Base-by-base conservation (phyloP, 768 basidiomycete genomes). In the Rhodocollybia butyracea region DNA sequence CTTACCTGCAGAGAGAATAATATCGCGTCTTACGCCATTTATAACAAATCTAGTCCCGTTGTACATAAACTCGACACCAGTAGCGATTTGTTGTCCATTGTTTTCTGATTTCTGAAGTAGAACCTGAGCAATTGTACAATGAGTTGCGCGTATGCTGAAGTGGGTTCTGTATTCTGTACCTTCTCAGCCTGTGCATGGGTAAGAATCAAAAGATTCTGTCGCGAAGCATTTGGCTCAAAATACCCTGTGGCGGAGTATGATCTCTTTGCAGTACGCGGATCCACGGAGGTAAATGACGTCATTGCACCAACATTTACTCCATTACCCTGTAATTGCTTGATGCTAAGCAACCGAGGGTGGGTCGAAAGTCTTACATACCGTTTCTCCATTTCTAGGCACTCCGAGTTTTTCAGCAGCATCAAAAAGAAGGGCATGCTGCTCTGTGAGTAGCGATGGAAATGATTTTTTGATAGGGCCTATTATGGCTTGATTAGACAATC, bases 1-100 rank as follows among this genome's bases (percentile, higher is more conserved):
- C 39, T 21, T 22, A 60, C 68, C 70, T 31, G 66, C 66, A 26
- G 65, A 64, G 4, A 79, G 62, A 54, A 79, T 73, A 38, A 80
- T 75, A 59, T 80, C 77, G 51, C 70, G 71, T 55, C 59, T 65
- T 26, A 71, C 73, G 8, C 34, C 34, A 30, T 66, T 64, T 15
- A 73, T 68, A 13, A 63, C 58, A 54, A 66, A 66, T 19, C 42
- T 54, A n/a, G 58, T 21, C 1, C 58, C 60, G 46, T 59, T 42
- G 17, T 43, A 47, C 27, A 26, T 22, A 41, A 60, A 47, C 31
- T 57, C 54, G 15, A 51, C 57, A n/a, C 57, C 60, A 42, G 41
- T 43, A 12, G 58, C 60, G 24, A 41, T 22, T 7, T 55, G 31
- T 12, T 48, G 34, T 22, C 40, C 46, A 39, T 34, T 47, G 5